phyloP scores from a whole-genome alignment of 768 basidiomycete genomes.

The Mycena leptocephala region DNA sequence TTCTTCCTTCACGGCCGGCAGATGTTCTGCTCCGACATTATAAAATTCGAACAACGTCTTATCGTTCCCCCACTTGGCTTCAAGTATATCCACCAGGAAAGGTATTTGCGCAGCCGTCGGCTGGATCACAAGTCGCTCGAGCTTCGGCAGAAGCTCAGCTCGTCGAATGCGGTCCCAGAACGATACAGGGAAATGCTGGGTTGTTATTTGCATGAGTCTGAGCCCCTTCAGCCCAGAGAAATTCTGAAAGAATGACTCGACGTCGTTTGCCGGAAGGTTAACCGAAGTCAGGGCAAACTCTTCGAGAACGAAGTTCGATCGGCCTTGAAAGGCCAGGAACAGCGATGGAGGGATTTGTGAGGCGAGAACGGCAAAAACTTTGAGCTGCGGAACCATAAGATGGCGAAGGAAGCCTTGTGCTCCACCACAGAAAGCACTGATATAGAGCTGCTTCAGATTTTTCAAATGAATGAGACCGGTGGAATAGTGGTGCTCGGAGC shows the following conservation, averaged over 20 bases:
- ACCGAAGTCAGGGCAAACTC: too few relatives aligned
- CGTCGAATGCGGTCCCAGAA: conserved; percentile 8
- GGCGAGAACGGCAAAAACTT: too few relatives aligned
- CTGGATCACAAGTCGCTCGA: background rate
- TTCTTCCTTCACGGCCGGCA: conserved; percentile 6
- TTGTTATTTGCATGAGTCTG: background rate
- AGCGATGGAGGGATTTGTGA: too few relatives aligned
- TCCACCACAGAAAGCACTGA: too few relatives aligned
- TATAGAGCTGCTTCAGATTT: too few relatives aligned
- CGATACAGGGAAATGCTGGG: background rate
- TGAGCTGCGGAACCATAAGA: too few relatives aligned
- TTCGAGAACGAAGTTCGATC: too few relatives aligned
- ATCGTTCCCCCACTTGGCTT: background rate
- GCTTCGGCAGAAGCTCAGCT: background rate
- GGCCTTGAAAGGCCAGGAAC: too few relatives aligned
- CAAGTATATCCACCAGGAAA: conserved; percentile 18
- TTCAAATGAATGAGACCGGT: too few relatives aligned
- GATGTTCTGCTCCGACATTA: background rate
- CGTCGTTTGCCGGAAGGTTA: background rate
- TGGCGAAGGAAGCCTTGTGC: too few relatives aligned
- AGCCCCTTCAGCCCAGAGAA: background rate
- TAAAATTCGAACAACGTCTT: background rate
- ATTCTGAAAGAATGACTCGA: background rate
- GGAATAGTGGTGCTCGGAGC: too few relatives aligned
- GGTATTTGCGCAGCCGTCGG: background rate